Evolutionary conservation across 2,329 filamentous ascomycete genomes (phyloP), one percentile per base, ranked within the genome.

Genomic region (Clarireedia hainanense): DNA sequence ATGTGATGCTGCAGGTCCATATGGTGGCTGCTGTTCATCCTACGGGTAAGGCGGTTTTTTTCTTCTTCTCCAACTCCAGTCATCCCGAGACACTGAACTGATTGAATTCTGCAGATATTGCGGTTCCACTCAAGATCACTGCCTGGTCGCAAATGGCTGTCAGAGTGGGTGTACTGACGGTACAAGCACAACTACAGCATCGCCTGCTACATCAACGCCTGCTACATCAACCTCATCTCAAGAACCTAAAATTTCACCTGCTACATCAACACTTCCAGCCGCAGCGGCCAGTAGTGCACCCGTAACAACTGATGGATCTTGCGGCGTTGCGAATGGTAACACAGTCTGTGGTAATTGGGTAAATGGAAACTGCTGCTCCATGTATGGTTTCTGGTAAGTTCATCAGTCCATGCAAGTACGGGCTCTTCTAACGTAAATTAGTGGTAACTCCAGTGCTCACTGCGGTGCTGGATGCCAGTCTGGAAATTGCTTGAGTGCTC

Each of bases 381-480:
- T 79, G 71, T 82, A 81, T 64, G 80, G 80, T 27, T 82, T 78
- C 68, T 79, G 79, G 64, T 67, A 64, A 60, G 64, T 49, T 24
- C 42, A 12, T 34, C n/a, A 12, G 45, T 40, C n/a, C 43, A 27
- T 30, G 14, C 2, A 3, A 9, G 42, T 49, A 23, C 36, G 17
- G 15, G 43, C 45, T 49, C 27, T 10, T 20, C 57, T 67, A 48
- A 66, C 48, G 30, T 14, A 36, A 26, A 2, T 39, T 54, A 72
- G 69, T 57, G 72, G 72, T 23, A 69, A 65, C 40, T 70, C 71
- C 43, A 74, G 71, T 42, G 69, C 74, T 47, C 78, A 80, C 67
- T 83, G 80, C 57, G 80, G 79, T 55, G 72, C 75, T 51, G 80
- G 80, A 51, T 83, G 80, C 64, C 77, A 79, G 63, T 80, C 75